Evolutionary conservation across 2,329 filamentous ascomycete genomes (phyloP), one percentile per base, ranked within the genome.

Genomic region (Penicillium sp.): DNA sequence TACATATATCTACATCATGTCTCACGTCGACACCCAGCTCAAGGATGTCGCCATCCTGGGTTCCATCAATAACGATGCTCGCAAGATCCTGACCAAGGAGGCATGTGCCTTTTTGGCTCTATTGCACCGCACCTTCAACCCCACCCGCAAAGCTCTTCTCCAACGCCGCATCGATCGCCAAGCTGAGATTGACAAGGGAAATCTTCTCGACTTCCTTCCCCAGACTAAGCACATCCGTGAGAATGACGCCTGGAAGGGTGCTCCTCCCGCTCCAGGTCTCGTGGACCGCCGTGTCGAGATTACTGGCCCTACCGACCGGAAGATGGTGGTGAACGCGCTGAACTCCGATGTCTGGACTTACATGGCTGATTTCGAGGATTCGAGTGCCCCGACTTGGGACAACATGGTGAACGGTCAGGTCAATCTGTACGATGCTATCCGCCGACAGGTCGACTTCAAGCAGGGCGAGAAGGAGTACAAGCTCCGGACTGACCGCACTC

Each of bases 401-500:
- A 97, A 97, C 80, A 97, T 97, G 92, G 88, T 97, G 80, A 96
- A 94, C 66, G 94, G 94, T 60, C 94, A 99, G 78, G 87, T 97
- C 64, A 99, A 97, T 80, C 84, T 99, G 55, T 95, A 97, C 80
- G 94, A 97, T 69, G 94, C 92, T 64, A 91, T 96, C 72, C 90
- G 94, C 69, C 87, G 86, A 65, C 89, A 97, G 77, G 86, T 97
- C 66, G 93, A 97, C 80, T 97, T 97, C 83, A 95, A 94, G 82
- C 88, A 92, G 71, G 92, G 92, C 60, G 80, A 86, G 68, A 99
- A 97, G 79, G 91, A 96, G 71, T 99, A 99, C 81, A 97, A 96
- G 82, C 88, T 99, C 59, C 90, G 93, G 61, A 96, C 89, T 57
- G 93, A 97, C 79, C 86, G 89, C 66, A 85, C 81, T 49, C 85